Evolutionary conservation across 768 basidiomycete genomes (phyloP).

Genomic region (Macrolepiota albuminosa): DNA sequence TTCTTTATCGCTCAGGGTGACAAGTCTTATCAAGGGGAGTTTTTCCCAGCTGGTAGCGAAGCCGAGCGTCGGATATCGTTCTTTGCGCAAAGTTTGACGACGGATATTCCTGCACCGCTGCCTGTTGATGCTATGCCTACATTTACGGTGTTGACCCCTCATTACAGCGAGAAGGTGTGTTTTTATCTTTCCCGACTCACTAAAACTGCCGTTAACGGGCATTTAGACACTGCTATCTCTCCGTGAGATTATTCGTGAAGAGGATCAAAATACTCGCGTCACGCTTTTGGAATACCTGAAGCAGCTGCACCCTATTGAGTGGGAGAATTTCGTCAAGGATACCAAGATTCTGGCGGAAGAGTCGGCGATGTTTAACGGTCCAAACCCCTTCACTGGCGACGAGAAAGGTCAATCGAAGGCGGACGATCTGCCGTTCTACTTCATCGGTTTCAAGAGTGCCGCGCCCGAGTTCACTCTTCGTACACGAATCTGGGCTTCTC

Average conservation of each 20-base stretch:
- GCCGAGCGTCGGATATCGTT: slow-evolving; percentile 98
- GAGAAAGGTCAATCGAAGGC: slow-evolving; percentile 84
- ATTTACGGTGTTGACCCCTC: slow-evolving; percentile 96
- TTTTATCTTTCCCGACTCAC: neutral
- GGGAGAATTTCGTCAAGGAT: slow-evolving; percentile 99
- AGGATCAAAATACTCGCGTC: slow-evolving; percentile 95
- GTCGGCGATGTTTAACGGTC: slow-evolving; percentile 78
- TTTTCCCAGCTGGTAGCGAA: slow-evolving; percentile 93
- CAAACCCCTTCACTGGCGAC: slow-evolving; percentile 58
- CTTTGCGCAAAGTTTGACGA: slow-evolving; percentile 97
- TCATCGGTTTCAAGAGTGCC: slow-evolving; percentile 98
- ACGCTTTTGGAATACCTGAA: slow-evolving; percentile 97
- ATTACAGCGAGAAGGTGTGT: slow-evolving; percentile 94
- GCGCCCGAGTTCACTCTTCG: slow-evolving; percentile 98
- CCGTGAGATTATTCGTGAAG: slow-evolving; percentile 97
- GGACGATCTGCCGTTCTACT: slow-evolving; percentile 96
- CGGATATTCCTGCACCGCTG: slow-evolving; percentile 87
- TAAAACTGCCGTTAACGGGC: neutral
- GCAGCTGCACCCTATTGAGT: slow-evolving; percentile 95
- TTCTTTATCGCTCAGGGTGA: slow-evolving; percentile 98
- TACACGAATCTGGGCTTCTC: slow-evolving; percentile 98
- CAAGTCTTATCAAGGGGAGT: slow-evolving; percentile 73
- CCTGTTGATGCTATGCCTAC: slow-evolving; percentile 99
- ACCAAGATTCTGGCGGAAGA: slow-evolving; percentile 99
- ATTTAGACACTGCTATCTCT: slow-evolving; percentile 86